Evolutionary conservation across 2,329 filamentous ascomycete genomes (phyloP).

Genomic region (Xylariomycetidae sp.): DNA sequence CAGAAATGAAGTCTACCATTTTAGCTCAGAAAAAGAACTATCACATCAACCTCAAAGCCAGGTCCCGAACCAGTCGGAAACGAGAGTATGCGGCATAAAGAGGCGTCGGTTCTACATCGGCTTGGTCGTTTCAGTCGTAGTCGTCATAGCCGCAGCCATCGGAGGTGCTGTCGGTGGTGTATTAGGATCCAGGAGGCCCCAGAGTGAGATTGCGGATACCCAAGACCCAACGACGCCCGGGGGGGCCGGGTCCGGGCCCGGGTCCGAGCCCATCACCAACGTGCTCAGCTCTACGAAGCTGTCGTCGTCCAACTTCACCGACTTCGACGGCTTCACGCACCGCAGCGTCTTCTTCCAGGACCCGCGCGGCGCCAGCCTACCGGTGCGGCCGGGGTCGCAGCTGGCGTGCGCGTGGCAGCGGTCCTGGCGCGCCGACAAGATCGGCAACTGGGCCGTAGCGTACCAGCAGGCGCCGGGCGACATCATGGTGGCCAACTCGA

Average conservation of each 20-base stretch:
- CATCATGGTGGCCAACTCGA: neutral
- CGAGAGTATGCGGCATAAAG: neutral
- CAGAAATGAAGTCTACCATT: neutral
- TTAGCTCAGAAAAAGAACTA: neutral
- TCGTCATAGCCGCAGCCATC: neutral
- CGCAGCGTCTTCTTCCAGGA: neutral
- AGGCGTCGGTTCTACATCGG: neutral
- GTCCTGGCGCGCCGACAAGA: neutral
- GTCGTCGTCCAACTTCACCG: neutral
- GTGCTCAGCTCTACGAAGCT: neutral
- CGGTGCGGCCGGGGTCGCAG: neutral
- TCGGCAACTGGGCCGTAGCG: neutral
- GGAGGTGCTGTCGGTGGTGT: neutral
- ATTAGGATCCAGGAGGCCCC: too few relatives aligned
- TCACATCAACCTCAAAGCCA: neutral
- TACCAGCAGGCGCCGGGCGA: neutral
- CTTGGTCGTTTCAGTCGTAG: neutral
- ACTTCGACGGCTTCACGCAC: neutral
- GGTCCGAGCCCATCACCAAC: neutral
- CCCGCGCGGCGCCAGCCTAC: neutral
- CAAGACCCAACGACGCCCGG: neutral
- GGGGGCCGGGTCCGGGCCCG: too few relatives aligned
- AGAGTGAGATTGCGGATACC: too few relatives aligned
- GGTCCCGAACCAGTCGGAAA: neutral
- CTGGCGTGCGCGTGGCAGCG: neutral